Evolutionary conservation across 768 basidiomycete species (phyloP), one percentile per base, ranked within the genome.

Genomic region (Sporobolomyces phaffii): DNA sequence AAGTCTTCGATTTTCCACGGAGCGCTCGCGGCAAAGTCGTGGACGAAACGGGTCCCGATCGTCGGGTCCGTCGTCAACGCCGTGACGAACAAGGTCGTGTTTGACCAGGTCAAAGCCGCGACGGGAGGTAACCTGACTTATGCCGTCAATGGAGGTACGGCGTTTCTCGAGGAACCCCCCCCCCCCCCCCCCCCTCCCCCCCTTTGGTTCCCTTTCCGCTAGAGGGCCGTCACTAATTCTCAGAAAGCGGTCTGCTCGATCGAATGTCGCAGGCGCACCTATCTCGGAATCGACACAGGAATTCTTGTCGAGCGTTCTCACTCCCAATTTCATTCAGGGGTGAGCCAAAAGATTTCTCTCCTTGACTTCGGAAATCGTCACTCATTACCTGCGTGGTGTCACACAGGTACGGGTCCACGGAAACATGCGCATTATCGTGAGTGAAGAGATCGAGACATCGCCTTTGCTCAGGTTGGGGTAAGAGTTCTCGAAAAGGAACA

Each of bases 41-140:
- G 82, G 9, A 64, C 73, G 4, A 73, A 76, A 31, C 81, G 82
- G 41, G 76, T 89, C 3, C 90, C 91, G 0, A 76, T 84, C 26
- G 77, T 94, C 17, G 80, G 81, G 24, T 79, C 81, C 48, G 64
- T 96, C 22, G 45, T 62, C 14, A 26, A 24, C 1, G 54, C 26
- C 29, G 49, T 67, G 8, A 88, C 86, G 13, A 93, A 97, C 74
- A 79, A 79, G 17, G 82, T 87, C 43, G 85, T 99, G 15, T 81
- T 98, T 69, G 84, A 82, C 52, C 80, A 85, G 49, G 86, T 98
- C 65, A 83, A 84, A 72, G 83, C 84, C 17, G 90, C 89, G 28
- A 97, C 92, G 0, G 94, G 94, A n/a, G 94, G 94, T 0, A 81
- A 87, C 54, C 81, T 99, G 44, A 84, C 89, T 68, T 81, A 90